Conservation (phyloP, 2,329 filamentous ascomycete species). For the Ophiostoma tasmaniense region DNA sequence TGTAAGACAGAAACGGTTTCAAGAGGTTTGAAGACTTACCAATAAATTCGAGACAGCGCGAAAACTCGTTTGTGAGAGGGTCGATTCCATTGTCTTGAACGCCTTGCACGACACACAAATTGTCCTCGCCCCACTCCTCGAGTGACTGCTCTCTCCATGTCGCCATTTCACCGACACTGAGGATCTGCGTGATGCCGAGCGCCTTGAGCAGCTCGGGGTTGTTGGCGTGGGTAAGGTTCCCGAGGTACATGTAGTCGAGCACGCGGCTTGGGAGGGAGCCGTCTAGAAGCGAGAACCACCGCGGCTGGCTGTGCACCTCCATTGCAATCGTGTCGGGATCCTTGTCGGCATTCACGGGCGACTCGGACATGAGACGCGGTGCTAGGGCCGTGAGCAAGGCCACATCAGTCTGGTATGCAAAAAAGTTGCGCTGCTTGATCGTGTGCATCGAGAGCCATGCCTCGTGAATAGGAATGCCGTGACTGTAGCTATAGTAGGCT, state of each 20-base stretch:
- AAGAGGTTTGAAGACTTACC: constrained; percentile 53
- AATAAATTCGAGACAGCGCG: constrained; percentile 81
- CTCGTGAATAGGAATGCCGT: constrained; percentile 68
- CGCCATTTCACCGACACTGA: constrained; percentile 86
- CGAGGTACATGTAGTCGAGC: constrained; percentile 90
- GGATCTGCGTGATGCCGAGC: constrained; percentile 75
- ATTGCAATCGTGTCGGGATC: constrained; percentile 45
- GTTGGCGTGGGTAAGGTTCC: constrained; percentile 87
- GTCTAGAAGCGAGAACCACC: constrained; percentile 76
- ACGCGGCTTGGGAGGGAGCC: constrained; percentile 86
- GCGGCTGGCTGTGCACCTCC: constrained; percentile 53
- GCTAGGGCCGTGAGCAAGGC: constrained; percentile 70
- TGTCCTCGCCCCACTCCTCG: constrained; percentile 66
- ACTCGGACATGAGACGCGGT: constrained; percentile 63
- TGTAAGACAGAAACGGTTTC: not conserved
- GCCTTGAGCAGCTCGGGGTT: constrained; percentile 74
- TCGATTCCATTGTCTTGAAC: constrained; percentile 98
- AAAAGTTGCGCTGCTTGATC: constrained; percentile 80
- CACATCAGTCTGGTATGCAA: constrained; percentile 88
- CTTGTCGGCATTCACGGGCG: constrained; percentile 46
- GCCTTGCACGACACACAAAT: constrained; percentile 70
- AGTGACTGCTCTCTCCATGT: constrained; percentile 67
- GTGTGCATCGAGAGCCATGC: constrained; percentile 84
- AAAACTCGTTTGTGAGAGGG: constrained; percentile 76
- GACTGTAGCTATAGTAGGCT: constrained; percentile 88